Evolutionary conservation across 2,329 filamentous ascomycete genomes (phyloP).

Genomic region (Paraphaeosphaeria sporulosa): DNA sequence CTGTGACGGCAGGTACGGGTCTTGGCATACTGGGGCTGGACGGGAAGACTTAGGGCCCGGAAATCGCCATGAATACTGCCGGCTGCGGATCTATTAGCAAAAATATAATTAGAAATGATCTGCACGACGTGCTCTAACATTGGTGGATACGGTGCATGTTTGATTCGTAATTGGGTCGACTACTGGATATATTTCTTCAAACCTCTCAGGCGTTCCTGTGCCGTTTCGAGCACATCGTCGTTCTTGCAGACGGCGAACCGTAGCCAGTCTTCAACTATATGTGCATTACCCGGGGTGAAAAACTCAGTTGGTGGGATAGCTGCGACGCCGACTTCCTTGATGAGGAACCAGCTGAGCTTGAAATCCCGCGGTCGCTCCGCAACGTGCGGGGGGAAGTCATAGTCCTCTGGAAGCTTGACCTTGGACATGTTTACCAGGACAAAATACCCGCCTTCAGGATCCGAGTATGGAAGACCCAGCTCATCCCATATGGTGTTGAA

Average conservation of each 20-base stretch:
- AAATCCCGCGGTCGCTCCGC: constrained; percentile 88
- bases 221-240: constrained; percentile 72
- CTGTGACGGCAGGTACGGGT: constrained; percentile 2
- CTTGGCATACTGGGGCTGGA: background rate
- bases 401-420: constrained; percentile 82
- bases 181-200: constrained; percentile 58
- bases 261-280: constrained; percentile 90
- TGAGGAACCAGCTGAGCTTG: constrained; percentile 94
- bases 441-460: constrained; percentile 97
- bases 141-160: too few relatives aligned
- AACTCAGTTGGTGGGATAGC: constrained; percentile 98
- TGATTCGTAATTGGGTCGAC: background rate
- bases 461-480: constrained; percentile 70
- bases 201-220: constrained; percentile 58
- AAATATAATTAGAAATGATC: background rate
- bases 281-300: constrained; percentile 83
- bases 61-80: background rate
- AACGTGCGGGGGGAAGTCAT: constrained; percentile 89
- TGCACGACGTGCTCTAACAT: background rate
- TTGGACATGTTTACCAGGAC: constrained; percentile 92
- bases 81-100: background rate
- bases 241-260: constrained; percentile 97
- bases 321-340: constrained; percentile 93
- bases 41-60: background rate
- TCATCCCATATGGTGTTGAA: constrained; percentile 74